Percentiles rank a stretch among this genome's conserved stretches.
These are phyloP conservation scores for Acer yangbiense DNA, from an alignment of 345 rosid genomes.

Conservation along the genomic window DNA sequence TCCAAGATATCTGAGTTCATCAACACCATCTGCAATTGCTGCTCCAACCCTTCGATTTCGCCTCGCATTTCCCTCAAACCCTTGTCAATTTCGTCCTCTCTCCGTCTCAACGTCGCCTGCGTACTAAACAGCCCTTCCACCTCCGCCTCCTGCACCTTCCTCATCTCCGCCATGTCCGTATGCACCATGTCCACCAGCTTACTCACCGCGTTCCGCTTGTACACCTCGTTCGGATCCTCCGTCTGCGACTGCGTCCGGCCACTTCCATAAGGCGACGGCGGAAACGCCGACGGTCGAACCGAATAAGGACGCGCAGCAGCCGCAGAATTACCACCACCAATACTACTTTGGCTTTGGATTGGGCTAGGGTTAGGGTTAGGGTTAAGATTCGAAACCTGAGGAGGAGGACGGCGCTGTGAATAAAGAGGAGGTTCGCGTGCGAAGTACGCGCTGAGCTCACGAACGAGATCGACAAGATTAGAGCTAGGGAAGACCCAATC, in stretches of 20 bases:
- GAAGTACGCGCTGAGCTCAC: slow-evolving; percentile 54
- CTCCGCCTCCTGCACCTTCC: slow-evolving; percentile 73
- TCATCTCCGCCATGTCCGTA: slow-evolving; percentile 54
- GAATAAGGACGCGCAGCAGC: slow-evolving; percentile 3
- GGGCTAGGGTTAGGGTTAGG: slow-evolving; percentile 28
- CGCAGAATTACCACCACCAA: not conserved
- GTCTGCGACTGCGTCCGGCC: slow-evolving; percentile 40
- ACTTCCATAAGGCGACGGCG: slow-evolving; percentile 62
- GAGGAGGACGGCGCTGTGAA: slow-evolving; percentile 69
- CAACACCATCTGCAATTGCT: slow-evolving; percentile 74
- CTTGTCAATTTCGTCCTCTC: slow-evolving; percentile 59
- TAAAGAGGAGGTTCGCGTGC: slow-evolving; percentile 84
- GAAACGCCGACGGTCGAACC: slow-evolving; percentile 37
- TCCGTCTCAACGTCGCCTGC: slow-evolving; percentile 61
- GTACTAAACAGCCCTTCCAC: slow-evolving; percentile 72
- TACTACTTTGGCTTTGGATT: not conserved
- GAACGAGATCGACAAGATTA: slow-evolving; percentile 67
- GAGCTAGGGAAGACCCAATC: slow-evolving; percentile 87
- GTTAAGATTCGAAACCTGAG: slow-evolving; percentile 16
- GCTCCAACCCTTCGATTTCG: slow-evolving; percentile 79
- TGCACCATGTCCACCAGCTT: slow-evolving; percentile 72
- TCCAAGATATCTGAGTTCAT: slow-evolving; percentile 74
- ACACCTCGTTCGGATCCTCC: slow-evolving; percentile 76
- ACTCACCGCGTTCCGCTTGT: slow-evolving; percentile 65
- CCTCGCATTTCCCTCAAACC: slow-evolving; percentile 74